A percentile compares a stretch with the other conserved stretches of the same genome.
phyloP scores from a whole-genome alignment of 1,284 basidiomycete genomes.

The Sphagnurus paluster region DNA sequence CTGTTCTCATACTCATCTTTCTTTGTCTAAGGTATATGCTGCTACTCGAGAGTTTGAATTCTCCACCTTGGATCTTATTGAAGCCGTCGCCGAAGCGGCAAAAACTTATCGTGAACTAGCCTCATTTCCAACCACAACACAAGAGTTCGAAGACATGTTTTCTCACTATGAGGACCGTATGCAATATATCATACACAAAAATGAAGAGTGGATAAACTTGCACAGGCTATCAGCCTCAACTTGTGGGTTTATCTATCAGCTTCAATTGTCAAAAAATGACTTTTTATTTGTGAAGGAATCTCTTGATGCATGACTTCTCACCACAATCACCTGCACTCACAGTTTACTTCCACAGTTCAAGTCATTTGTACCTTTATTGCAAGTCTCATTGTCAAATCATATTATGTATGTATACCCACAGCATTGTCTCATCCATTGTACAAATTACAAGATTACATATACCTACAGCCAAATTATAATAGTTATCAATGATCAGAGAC shows the following conservation, averaged over 20 bases:
- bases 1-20: not conserved
- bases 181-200: constrained; percentile 12
- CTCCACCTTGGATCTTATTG: constrained; percentile 10
- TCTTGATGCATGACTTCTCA: too few species aligned
- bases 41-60: too few species aligned
- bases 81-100: constrained; percentile 16
- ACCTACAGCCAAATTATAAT: constrained; percentile 5
- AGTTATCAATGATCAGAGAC: constrained; percentile 38
- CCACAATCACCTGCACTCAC: too few species aligned
- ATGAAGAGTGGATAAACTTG: constrained; percentile 3
- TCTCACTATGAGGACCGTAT: constrained; percentile 12
- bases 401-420: too few species aligned
- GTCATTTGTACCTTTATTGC: too few species aligned
- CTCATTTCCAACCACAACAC: constrained; percentile 1
- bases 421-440: too few species aligned
- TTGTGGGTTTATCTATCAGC: not conserved
- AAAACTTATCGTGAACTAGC: not conserved
- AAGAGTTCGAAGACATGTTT: constrained; percentile 21
- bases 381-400: too few species aligned
- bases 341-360: too few species aligned
- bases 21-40: too few species aligned
- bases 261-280: not conserved
- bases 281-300: too few species aligned
- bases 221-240: not conserved
- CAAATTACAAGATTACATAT: too few species aligned